Base-by-base conservation (phyloP, 345 rosid genomes). In the Boechera retrofracta region DNA sequence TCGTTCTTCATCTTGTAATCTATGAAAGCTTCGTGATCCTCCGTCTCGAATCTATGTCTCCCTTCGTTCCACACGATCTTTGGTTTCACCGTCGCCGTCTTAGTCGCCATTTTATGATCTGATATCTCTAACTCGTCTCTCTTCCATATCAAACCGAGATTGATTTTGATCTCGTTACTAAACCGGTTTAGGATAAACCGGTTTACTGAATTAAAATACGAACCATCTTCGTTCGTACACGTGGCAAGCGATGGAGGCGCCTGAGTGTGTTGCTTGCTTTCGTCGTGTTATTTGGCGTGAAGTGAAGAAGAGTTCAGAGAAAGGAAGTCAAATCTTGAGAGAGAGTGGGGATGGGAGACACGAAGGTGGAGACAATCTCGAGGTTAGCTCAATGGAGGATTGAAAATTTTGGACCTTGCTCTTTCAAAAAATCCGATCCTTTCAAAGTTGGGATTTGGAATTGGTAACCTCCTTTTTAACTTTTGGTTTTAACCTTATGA, bases 381-480 rank as follows among this genome's bases (percentile, higher is more conserved):
- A 86, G 97, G 51, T 83, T 91, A 42, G 98, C 97, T 11, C 98
- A 91, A 77, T 94, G 98, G 98, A 86, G 85, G 81, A 88, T 94
- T 83, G 95, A 90, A 18, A 90, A 81, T 81, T 89, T 88, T 57
- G 95, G 97, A 4, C 90, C 97, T 73, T 85, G 85, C 60, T 83
- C 92, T 55, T 90, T 77, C 87, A 87, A 82, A 45, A 94, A 89
- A 54, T 94, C 98, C 36, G 97, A 94, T 52, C 92, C 97, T 56
- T 94, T 94, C 86, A 88, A 82, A 75, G 81, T 90, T 71, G 98
- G 98, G 66, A 89, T 91, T 75, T 94, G 98, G 98, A 94, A 88
- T 85, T 94, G 98, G 97, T 91, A 78, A 76, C 1, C 32, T 39
- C 10, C 38, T 54, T 5, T 54, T 21, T 29, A 21, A 10, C 24